Conservation (phyloP, 2,329 filamentous ascomycete species). For the Ophiostoma himal-ulmi region DNA sequence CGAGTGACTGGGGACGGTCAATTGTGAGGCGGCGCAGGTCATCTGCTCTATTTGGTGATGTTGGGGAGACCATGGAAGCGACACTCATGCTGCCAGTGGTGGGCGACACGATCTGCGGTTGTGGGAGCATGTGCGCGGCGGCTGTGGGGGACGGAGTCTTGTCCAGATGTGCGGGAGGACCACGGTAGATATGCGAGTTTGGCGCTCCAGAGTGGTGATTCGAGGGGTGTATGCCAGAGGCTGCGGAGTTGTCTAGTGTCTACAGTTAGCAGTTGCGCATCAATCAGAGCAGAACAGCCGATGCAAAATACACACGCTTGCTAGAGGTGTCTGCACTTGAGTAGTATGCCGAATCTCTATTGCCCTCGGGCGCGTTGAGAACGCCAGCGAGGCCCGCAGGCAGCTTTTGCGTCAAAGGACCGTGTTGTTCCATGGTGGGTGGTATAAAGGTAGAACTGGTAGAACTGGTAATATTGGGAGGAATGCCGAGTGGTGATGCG, state of each 20-base stretch:
- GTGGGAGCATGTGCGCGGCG: conserved; percentile 43
- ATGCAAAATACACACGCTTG: conserved; percentile 42
- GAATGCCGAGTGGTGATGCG: background rate
- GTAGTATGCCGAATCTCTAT: conserved; percentile 49
- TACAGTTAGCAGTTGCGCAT: conserved; percentile 14
- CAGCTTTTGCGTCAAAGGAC: conserved; percentile 36
- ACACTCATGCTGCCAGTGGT: conserved; percentile 58
- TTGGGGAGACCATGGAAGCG: conserved; percentile 59
- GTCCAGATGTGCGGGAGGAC: conserved; percentile 36
- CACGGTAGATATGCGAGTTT: conserved; percentile 18
- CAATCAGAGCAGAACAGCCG: conserved; percentile 20
- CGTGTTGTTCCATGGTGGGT: conserved; percentile 35
- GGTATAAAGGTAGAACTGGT: background rate
- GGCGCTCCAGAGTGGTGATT: conserved; percentile 15
- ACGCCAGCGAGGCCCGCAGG: conserved; percentile 47
- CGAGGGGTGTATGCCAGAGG: conserved; percentile 34
- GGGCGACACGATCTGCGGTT: conserved; percentile 42
- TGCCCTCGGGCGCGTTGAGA: conserved; percentile 46
- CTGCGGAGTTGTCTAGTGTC: conserved; percentile 39
- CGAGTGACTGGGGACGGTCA: conserved; percentile 39
- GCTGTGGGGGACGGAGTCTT: conserved; percentile 59
- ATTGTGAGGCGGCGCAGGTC: conserved; percentile 39
- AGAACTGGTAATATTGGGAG: background rate
- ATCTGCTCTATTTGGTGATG: conserved; percentile 39
- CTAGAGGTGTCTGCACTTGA: conserved; percentile 45